Base-by-base conservation (phyloP, 805 yeast genomes). In the Wickerhamomyces tratensis region DNA sequence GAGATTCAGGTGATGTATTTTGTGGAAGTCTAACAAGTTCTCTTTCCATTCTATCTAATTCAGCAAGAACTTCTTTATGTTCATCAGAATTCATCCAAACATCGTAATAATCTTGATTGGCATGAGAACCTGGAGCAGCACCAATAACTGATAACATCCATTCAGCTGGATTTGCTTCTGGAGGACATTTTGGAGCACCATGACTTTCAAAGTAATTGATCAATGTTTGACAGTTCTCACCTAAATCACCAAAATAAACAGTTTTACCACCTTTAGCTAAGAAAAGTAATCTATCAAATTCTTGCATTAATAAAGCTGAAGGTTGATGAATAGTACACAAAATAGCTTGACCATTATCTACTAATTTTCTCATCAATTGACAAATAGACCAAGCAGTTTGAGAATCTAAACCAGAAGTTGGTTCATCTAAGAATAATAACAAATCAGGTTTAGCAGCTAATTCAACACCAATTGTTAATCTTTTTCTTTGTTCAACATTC, bases 131-230 rank as follows among this genome's bases (percentile, higher is more conserved):
- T 7, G 88, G 88, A 33, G 88, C 87, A 42, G 88, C 88, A 54
- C 89, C 88, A 53, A 82, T 82, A 48, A 80, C 84, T 48, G 83
- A 83, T 62, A 87, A 68, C 95, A 87, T 87, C 93, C 94, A 87
- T 65, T 86, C 95, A 12, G 89, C 91, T 31, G 91, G 93, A 50
- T 84, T 84, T 6, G 86, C 87, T 36, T 69, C 68, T 7, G 68
- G 64, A 20, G 89, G 88, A 64, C 89, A 83, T 43, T 67, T 65
- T 26, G 69, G 72, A 36, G 88, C 76, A 42, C 87, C 88, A 49
- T 81, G 61, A 5, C 59, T 57, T 58, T 82, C 87, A 53, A 83
- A 82, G 56, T 82, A 82, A 41, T 73, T 62, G 44, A 81, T 79
- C 65, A 82, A 67, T 4, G 76, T 68, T 37, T 59, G 55, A 51